Evolutionary conservation across 1,139 yeast species (phyloP).

Genomic region (Debaryomyces udenii): DNA sequence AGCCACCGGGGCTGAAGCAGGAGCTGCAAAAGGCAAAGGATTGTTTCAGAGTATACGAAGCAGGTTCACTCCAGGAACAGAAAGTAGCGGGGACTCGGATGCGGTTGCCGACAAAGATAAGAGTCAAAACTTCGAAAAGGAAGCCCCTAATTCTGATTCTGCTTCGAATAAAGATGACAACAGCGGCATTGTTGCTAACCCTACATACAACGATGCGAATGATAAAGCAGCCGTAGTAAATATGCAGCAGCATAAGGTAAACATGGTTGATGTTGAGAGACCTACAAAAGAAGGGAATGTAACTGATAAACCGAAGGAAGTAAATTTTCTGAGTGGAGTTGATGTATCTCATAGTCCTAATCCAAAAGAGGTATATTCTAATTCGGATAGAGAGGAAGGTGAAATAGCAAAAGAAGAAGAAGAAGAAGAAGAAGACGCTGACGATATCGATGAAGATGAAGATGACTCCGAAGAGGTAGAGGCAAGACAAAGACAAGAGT

Average conservation of each 20-base stretch:
- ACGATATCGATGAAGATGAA: constrained; percentile 19
- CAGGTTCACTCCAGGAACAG: constrained; percentile 23
- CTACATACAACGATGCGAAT: background rate
- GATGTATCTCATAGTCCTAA: constrained; percentile 5
- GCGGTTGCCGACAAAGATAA: constrained; percentile 27
- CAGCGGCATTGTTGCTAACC: too few relatives aligned
- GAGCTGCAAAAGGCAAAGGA: constrained; percentile 28
- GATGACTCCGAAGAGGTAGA: constrained; percentile 31
- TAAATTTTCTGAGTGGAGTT: constrained; percentile 6
- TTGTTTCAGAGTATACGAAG: constrained; percentile 41
- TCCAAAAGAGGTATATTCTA: background rate
- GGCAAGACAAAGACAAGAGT: constrained; percentile 51
- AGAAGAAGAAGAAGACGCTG: constrained; percentile 19
- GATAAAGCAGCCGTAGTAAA: constrained; percentile 2
- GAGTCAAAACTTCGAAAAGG: constrained; percentile 13
- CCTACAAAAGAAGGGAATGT: background rate
- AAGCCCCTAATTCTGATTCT: constrained; percentile 1
- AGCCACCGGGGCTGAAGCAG: constrained; percentile 10
- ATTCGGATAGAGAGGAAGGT: background rate
- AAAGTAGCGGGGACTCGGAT: constrained; percentile 7
- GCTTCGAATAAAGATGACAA: background rate
- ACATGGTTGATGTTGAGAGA: background rate
- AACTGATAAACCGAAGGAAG: background rate
- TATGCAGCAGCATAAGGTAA: background rate
- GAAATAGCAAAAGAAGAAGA: constrained; percentile 9